Conservation (phyloP, 1,284 basidiomycete species). For the Cystobasidiaceae sp. region DNA sequence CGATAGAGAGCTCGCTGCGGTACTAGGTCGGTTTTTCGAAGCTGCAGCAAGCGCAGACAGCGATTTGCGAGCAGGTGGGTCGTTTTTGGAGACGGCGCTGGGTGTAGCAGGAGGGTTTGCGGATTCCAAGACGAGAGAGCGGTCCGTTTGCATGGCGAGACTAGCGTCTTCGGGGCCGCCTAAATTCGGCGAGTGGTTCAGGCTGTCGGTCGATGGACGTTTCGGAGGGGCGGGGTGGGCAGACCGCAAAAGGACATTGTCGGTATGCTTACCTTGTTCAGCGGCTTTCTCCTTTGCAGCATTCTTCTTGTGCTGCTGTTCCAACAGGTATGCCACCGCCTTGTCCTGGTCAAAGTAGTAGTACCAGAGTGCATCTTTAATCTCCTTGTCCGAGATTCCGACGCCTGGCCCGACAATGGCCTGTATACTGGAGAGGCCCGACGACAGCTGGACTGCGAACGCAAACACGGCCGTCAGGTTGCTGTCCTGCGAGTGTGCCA, state of each 20-base stretch:
- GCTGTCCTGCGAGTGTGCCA: not conserved
- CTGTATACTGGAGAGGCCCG: conserved; percentile 63
- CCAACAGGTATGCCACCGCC: conserved; percentile 62
- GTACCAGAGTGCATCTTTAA: conserved; percentile 82
- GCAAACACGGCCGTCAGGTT: not conserved
- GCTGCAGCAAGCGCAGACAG: conserved; percentile 34
- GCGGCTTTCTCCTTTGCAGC: conserved; percentile 53
- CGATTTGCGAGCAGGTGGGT: not conserved
- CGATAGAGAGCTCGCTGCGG: not conserved
- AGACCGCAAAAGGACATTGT: not conserved
- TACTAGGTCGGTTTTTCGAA: not conserved
- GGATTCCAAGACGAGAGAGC: not conserved
- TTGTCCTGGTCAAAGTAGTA: conserved; percentile 79
- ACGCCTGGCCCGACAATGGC: conserved; percentile 62
- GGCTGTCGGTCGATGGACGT: conserved; percentile 15
- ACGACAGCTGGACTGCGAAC: conserved; percentile 64
- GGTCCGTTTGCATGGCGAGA: not conserved
- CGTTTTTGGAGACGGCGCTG: not conserved
- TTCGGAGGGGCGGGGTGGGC: not conserved
- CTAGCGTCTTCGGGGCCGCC: not conserved
- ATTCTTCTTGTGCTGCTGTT: conserved; percentile 39
- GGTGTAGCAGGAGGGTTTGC: not conserved
- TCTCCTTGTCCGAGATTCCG: conserved; percentile 63
- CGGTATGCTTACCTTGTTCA: conserved; percentile 69
- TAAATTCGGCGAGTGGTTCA: not conserved